Evolutionary conservation across 805 yeast species (phyloP), one percentile per base, ranked within the genome.

Genomic region (Yamadazyma takamatsuzukensis): DNA sequence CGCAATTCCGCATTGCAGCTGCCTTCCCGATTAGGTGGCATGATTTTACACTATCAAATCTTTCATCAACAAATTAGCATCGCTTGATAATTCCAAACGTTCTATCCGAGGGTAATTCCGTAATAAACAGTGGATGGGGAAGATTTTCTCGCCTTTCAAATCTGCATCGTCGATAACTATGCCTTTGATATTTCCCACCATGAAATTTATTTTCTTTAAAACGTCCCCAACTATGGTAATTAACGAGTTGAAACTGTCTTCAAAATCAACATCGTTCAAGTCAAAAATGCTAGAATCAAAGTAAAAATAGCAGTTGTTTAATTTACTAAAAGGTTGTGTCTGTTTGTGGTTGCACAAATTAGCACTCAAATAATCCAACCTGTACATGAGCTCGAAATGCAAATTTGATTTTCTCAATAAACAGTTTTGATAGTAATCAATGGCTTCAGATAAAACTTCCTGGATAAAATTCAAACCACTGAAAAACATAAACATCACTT

Each of bases 401-500:
- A 14, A 12, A 13, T 31, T 29, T 3, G 38, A 17, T 2, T 27
- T 32, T 17, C 23, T 25, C 27, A 29, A 14, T 18, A 41, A 15
- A 18, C 43, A 38, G 8, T 28, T 18, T 10, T 38, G 42, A 29
- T 45, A 49, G 34, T 57, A 53, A 27, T 59, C 65, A 15, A 62
- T 54, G 26, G 54, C 36, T 33, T 54, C 54, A 25, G 54, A 41
- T 19, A 62, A 46, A 15, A 60, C 43, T 13, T 51, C 45, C 36
- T 61, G 67, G 14, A 62, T 48, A 33, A 45, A 59, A 13, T 44
- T 47, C 32, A 62, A 40, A 1, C 65, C 66, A 25, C 61, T 44
- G 41, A 62, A 62, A 25, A 60, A 62, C 67, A 62, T 61, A 29
- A 62, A 60, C 18, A 62, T 33, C 6, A 59, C 54, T 35, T 55